A percentile compares a stretch with the other conserved stretches of the same genome.
phyloP scores from a whole-genome alignment of 1,284 basidiomycete species.

The Ustilago bromivora region DNA sequence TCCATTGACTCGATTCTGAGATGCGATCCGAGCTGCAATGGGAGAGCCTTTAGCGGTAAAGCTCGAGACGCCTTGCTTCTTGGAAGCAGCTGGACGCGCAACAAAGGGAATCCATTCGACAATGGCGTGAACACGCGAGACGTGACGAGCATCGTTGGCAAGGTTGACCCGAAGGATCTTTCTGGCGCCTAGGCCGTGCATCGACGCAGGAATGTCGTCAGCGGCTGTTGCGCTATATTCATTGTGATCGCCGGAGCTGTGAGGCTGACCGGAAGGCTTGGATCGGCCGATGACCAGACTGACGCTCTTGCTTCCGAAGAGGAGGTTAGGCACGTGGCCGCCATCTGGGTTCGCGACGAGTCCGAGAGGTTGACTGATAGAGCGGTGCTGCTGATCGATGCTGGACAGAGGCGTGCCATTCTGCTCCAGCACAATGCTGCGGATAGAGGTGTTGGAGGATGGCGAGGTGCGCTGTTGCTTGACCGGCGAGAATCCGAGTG shows the following conservation, averaged over 20 bases:
- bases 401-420: conserved; percentile 9
- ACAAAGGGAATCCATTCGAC: conserved; percentile 67
- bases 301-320: conserved; percentile 47
- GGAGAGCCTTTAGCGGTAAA: conserved; percentile 38
- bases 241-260: conserved; percentile 8
- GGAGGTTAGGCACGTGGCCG: conserved; percentile 28
- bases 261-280: conserved; percentile 48
- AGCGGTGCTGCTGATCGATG: neutral
- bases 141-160: conserved; percentile 62
- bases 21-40: conserved; percentile 15
- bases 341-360: conserved; percentile 35
- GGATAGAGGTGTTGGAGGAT: conserved; percentile 9
- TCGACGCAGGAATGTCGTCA: conserved; percentile 34
- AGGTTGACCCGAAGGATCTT: conserved; percentile 55
- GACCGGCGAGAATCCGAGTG: conserved; percentile 37
- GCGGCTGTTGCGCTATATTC: conserved; percentile 11
- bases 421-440: conserved; percentile 23
- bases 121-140: conserved; percentile 64
- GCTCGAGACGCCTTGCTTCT: conserved; percentile 25
- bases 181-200: conserved; percentile 51
- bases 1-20: conserved; percentile 26
- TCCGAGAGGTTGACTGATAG: conserved; percentile 19
- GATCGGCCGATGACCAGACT: conserved; percentile 54
- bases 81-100: conserved; percentile 13
- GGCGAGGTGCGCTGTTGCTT: conserved; percentile 37